A percentile compares a stretch with the other conserved stretches of the same genome.
Conservation (phyloP, 2,329 filamentous ascomycete genomes). For the Blumeria graminis region DNA sequence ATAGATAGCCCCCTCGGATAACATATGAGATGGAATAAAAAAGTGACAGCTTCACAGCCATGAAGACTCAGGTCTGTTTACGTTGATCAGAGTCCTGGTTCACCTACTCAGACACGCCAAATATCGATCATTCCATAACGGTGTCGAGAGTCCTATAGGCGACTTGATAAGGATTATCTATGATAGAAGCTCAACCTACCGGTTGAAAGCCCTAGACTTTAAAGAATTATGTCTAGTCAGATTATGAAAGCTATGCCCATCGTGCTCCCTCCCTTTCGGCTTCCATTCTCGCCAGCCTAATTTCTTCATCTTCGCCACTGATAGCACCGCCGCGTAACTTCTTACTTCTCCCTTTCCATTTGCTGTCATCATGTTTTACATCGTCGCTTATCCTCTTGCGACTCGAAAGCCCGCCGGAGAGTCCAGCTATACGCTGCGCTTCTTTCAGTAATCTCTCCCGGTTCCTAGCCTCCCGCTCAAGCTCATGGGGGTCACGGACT, state of each 20-base stretch:
- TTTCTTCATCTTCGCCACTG: slow-evolving; percentile 13
- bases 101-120: too few relatives aligned
- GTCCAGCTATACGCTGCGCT: slow-evolving; percentile 36
- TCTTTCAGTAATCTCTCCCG: slow-evolving; percentile 44
- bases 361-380: slow-evolving; percentile 20
- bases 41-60: too few relatives aligned
- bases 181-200: too few relatives aligned
- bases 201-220: too few relatives aligned
- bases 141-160: too few relatives aligned
- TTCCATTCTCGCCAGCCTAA: slow-evolving; percentile 23
- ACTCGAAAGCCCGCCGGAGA: slow-evolving; percentile 17
- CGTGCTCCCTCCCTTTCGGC: slow-evolving; percentile 29
- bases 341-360: slow-evolving; percentile 24
- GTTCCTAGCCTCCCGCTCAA: slow-evolving; percentile 42
- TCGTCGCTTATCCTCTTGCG: slow-evolving; percentile 24
- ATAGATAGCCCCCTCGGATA: too few relatives aligned
- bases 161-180: too few relatives aligned
- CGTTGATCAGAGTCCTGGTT: too few relatives aligned
- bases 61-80: too few relatives aligned
- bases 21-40: too few relatives aligned
- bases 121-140: too few relatives aligned
- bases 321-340: slow-evolving; percentile 7
- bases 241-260: slow-evolving; percentile 10
- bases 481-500: slow-evolving; percentile 24
- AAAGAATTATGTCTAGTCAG: neutral